phyloP scores from a whole-genome alignment of 2,329 filamentous ascomycete species.

The Epichloe coenophiala region DNA sequence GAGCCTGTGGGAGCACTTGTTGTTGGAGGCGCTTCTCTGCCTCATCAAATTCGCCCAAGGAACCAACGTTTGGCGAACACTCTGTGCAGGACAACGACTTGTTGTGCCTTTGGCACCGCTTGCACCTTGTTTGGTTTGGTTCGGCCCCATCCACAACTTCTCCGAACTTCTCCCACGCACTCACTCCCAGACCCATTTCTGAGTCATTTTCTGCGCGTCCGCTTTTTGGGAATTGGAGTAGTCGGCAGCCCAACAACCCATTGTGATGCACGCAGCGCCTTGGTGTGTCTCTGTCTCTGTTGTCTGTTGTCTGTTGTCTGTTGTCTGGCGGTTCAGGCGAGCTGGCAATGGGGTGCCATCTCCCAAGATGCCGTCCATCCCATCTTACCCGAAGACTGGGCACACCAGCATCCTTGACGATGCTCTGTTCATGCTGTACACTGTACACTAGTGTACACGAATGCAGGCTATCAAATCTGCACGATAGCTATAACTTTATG shows the following conservation, averaged over 20 bases:
- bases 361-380: neutral
- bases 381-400: neutral
- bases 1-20: no score
- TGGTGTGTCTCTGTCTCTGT: no score
- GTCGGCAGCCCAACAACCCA: neutral
- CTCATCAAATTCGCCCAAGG: no score
- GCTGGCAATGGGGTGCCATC: neutral
- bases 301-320: neutral
- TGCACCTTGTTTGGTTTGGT: no score
- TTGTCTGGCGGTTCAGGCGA: neutral
- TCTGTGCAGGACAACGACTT: no score
- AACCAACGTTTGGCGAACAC: no score
- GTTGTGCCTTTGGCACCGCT: neutral
- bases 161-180: neutral
- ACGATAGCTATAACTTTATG: neutral
- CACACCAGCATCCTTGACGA: neutral
- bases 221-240: neutral
- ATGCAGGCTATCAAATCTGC: neutral
- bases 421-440: neutral
- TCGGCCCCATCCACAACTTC: neutral
- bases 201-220: neutral
- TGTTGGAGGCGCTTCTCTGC: no score
- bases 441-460: neutral
- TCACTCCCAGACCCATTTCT: neutral
- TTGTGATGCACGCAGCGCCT: neutral